Evolutionary conservation across 306 rosid genomes (phyloP).

Genomic region (Acacia crassicarpa): DNA sequence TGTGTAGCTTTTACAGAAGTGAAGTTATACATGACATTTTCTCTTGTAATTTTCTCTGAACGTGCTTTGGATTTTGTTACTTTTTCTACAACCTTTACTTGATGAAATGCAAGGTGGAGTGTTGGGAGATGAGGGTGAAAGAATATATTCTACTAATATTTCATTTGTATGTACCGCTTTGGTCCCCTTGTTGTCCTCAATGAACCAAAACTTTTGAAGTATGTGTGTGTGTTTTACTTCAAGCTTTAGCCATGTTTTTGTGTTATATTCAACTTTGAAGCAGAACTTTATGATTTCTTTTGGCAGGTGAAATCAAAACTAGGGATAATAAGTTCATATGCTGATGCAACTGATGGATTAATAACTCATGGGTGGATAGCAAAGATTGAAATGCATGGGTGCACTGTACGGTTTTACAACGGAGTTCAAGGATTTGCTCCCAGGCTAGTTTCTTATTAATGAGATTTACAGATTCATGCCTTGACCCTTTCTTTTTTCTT

Average conservation of each 20-base stretch:
- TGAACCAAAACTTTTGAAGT: background rate
- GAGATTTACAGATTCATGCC: conserved; percentile 11
- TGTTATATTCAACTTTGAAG: conserved; percentile 29
- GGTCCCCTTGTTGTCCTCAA: background rate
- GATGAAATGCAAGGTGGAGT: background rate
- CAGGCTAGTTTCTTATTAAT: conserved; percentile 57
- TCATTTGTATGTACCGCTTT: background rate
- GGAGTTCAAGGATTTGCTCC: conserved; percentile 96
- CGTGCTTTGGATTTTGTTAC: background rate
- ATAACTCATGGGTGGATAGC: conserved; percentile 97
- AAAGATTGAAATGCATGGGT: conserved; percentile 86
- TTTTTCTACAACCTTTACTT: background rate
- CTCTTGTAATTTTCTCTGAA: background rate
- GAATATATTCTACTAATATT: background rate
- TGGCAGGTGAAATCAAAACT: conserved; percentile 87
- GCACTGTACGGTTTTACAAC: conserved; percentile 87
- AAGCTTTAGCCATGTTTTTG: background rate
- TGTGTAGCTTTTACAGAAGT: too few species aligned
- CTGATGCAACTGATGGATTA: conserved; percentile 77
- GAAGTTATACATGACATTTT: background rate
- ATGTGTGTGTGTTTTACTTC: background rate
- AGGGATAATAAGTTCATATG: conserved; percentile 72
- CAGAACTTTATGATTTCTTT: conserved; percentile 2
- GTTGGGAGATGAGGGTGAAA: background rate
- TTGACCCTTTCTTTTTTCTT: background rate